Base-by-base conservation (phyloP, 225 moss, liverwort and hornwort genomes). In the Neckera pumila region DNA sequence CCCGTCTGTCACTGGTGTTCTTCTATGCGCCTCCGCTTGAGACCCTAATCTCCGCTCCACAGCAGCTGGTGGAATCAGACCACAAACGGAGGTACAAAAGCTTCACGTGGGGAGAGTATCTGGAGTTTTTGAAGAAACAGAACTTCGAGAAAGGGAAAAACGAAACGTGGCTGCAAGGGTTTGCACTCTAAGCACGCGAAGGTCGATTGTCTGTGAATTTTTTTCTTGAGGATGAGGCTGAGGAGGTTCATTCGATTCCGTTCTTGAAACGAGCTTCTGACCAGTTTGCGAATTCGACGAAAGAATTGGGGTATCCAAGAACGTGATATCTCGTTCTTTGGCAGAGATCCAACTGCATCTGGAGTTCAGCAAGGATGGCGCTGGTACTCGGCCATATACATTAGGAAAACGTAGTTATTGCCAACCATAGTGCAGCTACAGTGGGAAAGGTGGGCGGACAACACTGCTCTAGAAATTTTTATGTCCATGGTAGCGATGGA, bases 31-130 rank as follows among this genome's bases (percentile, higher is more conserved):
- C 92, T 14, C 71, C 90, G 33, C 3, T 83, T 2, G 89, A 91
- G 33, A 89, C 91, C 0, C 10, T 85, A 8, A 91, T 94, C 85
- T 85, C 91, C 5, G 85, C 94, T 2, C 92, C 94, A 7, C 67
- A 91, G 9, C 64, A 56, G 71, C 33, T 94, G 10, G 87, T 89
- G 65, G 82, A 83, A 21, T 64, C 74, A 6, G 91, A 93, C 57
- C 18, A 51, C 6, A 74, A n/a, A 42, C 91, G 87, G 8, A 89
- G 83, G 40, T 94, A 91, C 86, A 92, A 80, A 64, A 87, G 33
- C 89, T 93, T 93, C 88, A 92, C 92, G 28, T 93, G 92, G 92
- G 92, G 77, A 9, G 90, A 91, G 88, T 93, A 89, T 60, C 93
- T 93, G 7, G 88, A 49, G 5, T 85, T 84, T 51, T 33, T 89